These are phyloP conservation scores for Candida loeiensis DNA, from an alignment of 805 yeast genomes.

Conservation along the genomic window DNA sequence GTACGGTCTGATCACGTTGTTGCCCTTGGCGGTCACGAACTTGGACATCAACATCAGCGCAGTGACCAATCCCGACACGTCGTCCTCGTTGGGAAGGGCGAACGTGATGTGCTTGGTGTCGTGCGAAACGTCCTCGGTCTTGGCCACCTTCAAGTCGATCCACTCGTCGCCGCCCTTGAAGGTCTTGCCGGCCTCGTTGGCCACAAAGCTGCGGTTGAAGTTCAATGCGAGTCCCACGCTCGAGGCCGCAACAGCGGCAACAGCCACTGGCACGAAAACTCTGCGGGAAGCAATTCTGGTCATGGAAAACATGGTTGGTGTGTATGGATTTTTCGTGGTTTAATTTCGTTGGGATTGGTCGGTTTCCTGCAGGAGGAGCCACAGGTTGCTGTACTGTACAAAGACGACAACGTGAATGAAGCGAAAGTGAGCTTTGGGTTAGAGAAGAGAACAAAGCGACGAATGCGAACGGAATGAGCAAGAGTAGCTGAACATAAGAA, in stretches of 20 bases:
- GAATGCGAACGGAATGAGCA: too few relatives aligned
- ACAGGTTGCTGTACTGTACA: slow-evolving; percentile 4
- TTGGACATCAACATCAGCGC: slow-evolving; percentile 83
- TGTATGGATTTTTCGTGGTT: slow-evolving; percentile 3
- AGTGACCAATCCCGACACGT: slow-evolving; percentile 68
- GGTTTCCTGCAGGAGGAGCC: not conserved
- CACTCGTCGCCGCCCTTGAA: slow-evolving; percentile 65
- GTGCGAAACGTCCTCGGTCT: slow-evolving; percentile 46
- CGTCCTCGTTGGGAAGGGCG: slow-evolving; percentile 62
- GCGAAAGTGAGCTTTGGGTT: not conserved
- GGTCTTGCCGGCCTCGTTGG: slow-evolving; percentile 41
- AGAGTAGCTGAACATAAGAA: too few relatives aligned
- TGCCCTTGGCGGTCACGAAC: slow-evolving; percentile 78
- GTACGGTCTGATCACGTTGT: slow-evolving; percentile 80
- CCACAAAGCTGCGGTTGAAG: slow-evolving; percentile 20
- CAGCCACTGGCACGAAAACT: slow-evolving; percentile 22
- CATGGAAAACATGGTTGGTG: slow-evolving; percentile 5
- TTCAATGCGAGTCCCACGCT: slow-evolving; percentile 32
- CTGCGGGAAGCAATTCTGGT: slow-evolving; percentile 18
- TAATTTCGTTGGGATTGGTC: slow-evolving; percentile 1
- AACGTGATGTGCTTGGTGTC: slow-evolving; percentile 71
- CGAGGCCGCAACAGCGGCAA: slow-evolving; percentile 30
- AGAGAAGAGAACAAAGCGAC: too few relatives aligned
- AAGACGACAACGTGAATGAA: not conserved
- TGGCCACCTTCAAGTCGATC: slow-evolving; percentile 60